Evolutionary conservation across 768 basidiomycete genomes (phyloP).

Genomic region (Lyophyllum atratum): DNA sequence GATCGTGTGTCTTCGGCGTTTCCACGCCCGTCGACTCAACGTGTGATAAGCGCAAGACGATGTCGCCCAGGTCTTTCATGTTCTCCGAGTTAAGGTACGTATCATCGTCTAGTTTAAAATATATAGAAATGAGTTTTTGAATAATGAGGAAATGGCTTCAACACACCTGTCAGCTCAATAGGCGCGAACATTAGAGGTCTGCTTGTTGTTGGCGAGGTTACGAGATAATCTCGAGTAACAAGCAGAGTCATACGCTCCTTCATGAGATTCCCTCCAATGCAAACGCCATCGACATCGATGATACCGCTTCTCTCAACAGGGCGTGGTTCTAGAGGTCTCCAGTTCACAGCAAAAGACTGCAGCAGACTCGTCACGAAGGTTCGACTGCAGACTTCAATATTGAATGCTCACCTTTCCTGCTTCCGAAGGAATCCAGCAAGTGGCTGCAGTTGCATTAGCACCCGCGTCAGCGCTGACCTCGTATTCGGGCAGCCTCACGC

Average conservation of each 20-base stretch:
- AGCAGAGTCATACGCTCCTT: neutral
- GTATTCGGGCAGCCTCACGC: constrained; percentile 13
- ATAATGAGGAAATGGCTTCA: neutral
- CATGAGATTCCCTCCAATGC: neutral
- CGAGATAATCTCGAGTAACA: neutral
- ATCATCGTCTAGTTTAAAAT: constrained; percentile 24
- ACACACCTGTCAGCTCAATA: constrained; percentile 12
- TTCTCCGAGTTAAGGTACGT: constrained; percentile 11
- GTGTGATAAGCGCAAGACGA: constrained; percentile 11
- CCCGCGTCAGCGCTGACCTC: constrained; percentile 8
- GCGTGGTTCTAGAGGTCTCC: neutral
- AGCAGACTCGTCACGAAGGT: neutral
- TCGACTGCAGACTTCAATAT: neutral
- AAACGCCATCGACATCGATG: constrained; percentile 10
- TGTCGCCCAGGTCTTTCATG: constrained; percentile 18
- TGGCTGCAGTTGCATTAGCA: constrained; percentile 8
- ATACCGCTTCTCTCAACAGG: neutral
- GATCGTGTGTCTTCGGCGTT: neutral
- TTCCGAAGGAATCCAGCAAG: constrained; percentile 25
- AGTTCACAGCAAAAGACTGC: no score
- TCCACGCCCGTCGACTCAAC: neutral
- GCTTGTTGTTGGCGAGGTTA: neutral
- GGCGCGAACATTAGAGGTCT: constrained; percentile 13
- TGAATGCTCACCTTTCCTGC: constrained; percentile 19
- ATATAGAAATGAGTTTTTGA: neutral